Conservation (phyloP, 2,329 filamentous ascomycete species). For the Coniochaeta sp. region DNA sequence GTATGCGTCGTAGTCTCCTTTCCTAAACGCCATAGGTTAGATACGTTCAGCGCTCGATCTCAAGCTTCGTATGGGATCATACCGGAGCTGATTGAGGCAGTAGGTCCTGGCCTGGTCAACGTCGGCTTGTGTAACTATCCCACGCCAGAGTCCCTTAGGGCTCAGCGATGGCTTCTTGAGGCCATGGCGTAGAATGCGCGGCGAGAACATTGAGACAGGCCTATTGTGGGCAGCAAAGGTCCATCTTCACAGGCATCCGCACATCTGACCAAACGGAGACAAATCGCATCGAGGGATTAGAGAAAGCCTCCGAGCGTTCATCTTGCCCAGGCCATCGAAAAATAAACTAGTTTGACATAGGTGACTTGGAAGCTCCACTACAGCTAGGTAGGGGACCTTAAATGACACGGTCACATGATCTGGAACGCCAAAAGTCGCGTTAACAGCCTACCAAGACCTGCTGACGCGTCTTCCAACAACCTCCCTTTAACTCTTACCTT, state of each 20-base stretch:
- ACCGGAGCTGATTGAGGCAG: constrained; percentile 41
- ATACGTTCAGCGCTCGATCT: background rate
- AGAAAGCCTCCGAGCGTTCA: background rate
- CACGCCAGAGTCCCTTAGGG: constrained; percentile 20
- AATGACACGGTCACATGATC: constrained; percentile 31
- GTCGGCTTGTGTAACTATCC: constrained; percentile 42
- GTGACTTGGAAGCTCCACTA: background rate
- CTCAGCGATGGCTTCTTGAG: constrained; percentile 22
- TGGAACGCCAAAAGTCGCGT: constrained; percentile 6
- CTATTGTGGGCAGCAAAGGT: background rate
- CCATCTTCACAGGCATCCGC: constrained; percentile 8
- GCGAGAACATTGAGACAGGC: constrained; percentile 28
- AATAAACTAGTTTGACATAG: too few relatives aligned
- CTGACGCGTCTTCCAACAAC: constrained; percentile 28
- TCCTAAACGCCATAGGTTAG: constrained; percentile 39
- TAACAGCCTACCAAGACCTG: background rate
- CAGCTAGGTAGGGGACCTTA: background rate
- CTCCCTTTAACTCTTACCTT: too few relatives aligned
- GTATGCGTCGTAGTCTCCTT: constrained; percentile 83
- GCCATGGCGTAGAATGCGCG: constrained; percentile 26
- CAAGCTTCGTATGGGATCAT: background rate
- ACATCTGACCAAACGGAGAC: background rate
- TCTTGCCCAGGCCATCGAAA: background rate
- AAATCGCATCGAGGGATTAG: background rate
- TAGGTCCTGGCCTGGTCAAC: constrained; percentile 46